Evolutionary conservation across 2,329 filamentous ascomycete species (phyloP).

Genomic region (Pseudohalonectria lignicola): DNA sequence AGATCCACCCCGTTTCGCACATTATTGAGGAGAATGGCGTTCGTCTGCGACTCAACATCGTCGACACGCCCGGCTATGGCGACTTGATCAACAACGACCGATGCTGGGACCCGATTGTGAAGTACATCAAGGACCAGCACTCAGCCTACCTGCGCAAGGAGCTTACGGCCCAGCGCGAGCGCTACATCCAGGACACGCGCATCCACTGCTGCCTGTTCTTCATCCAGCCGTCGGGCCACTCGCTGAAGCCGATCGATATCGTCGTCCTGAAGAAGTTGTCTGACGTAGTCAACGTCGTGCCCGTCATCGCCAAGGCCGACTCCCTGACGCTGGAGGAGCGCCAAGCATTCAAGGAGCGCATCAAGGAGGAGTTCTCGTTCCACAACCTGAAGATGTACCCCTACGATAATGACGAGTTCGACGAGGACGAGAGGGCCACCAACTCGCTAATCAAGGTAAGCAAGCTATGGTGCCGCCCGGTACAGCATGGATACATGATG

Average conservation of each 20-base stretch:
- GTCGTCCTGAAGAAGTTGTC: slow-evolving; percentile 99
- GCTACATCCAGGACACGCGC: slow-evolving; percentile 97
- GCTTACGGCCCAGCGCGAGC: slow-evolving; percentile 95
- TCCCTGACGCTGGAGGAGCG: slow-evolving; percentile 93
- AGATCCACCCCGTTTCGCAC: slow-evolving; percentile 96
- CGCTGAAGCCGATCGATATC: slow-evolving; percentile 98
- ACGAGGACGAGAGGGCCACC: slow-evolving; percentile 87
- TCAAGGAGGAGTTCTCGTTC: slow-evolving; percentile 99
- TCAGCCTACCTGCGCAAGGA: slow-evolving; percentile 98
- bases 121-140: slow-evolving; percentile 99
- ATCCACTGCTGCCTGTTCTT: slow-evolving; percentile 99
- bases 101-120: slow-evolving; percentile 99
- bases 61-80: slow-evolving; percentile 96
- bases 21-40: slow-evolving; percentile 99
- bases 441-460: slow-evolving; percentile 94
- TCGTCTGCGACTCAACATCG: slow-evolving; percentile 93
- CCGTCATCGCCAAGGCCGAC: slow-evolving; percentile 97
- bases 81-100: slow-evolving; percentile 99
- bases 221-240: slow-evolving; percentile 97
- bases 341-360: slow-evolving; percentile 92
- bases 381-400: slow-evolving; percentile 99
- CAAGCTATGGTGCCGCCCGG: slow-evolving; percentile 1
- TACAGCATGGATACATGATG: not conserved
- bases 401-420: slow-evolving; percentile 98
- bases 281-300: slow-evolving; percentile 97